Evolutionary conservation across 1,284 basidiomycete genomes (phyloP), one percentile per base, ranked within the genome.

Genomic region (Phaffia rhodozyma): DNA sequence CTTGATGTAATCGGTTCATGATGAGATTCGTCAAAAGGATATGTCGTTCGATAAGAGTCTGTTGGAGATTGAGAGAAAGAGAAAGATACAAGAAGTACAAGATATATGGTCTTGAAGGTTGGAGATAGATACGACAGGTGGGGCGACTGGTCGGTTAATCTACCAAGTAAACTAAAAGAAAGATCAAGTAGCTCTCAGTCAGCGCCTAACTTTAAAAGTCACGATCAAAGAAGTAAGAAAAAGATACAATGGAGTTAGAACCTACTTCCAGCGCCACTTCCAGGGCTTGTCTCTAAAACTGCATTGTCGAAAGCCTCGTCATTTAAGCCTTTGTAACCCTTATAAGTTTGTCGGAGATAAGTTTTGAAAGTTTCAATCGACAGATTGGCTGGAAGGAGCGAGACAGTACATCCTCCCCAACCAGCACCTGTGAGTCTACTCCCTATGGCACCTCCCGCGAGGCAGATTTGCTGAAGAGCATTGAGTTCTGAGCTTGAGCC

Each of bases 351-450:
- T 72, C 78, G 82, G 29, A 92, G 77, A 66, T 79, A 78, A 66
- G 76, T 72, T 57, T 91, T 84, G 71, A 93, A 91, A n/a, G 71
- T 67, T 0, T 81, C 79, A 3, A 89, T 86, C 48, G 81, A 71
- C n/a, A 78, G 75, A 69, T 86, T 84, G 7, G 82, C 25, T 3
- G 58, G 80, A 3, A 93, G 85, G 23, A 93, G 80, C 21, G 87
- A 89, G 27, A 93, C 86, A 0, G 86, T 87, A 69, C 88, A 91
- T 16, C 91, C 91, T 58, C 91, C 91, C 89, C 89, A 94, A 1
- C 90, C 90, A 0, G 90, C 90, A 69, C 63, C 72, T 55, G 20
- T 55, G 16, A 59, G 16, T 18, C 87, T 80, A 69, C 84, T 85
- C 1, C 89, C 90, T 65, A 85, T 81, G 9, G 89, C 87, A 13